Evolutionary conservation across 1,284 basidiomycete species (phyloP), one percentile per base, ranked within the genome.

Genomic region (Phaffia rhodozyma): DNA sequence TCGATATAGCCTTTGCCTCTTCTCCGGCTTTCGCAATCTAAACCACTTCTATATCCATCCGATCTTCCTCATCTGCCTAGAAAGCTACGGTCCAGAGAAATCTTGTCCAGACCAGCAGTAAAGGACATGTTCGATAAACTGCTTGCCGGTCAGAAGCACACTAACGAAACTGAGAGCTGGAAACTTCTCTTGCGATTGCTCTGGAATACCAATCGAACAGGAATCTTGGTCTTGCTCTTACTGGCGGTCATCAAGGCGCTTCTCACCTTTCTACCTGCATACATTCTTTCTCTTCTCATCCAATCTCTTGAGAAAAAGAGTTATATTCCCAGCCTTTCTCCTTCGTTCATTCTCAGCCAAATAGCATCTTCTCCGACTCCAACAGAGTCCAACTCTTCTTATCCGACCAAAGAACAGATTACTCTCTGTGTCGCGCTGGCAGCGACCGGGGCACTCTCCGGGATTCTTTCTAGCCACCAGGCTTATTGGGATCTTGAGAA

Each of bases 241-340:
- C 23, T 23, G 13, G 50, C 58, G 5, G 21, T 60, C 63, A 3
- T 52, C 29, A 65, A 65, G 47, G 58, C 63, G 9, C 23, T 65
- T 18, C 53, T 65, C 5, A 65, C 58, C n/a, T 65, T 65, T 48
- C 25, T 60, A 2, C 63, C 63, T 9, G 63, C 58, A 11, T 65
- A 43, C 32, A 49, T 61, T 5, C 58, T 65, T 16, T 65, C 63
- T 0, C 23, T 34, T 13, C 52, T 65, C n/a, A 65, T 65, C 23
- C 43, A 34, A 18, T 65, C 58, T 3, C 63, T 65, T 30, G 63
- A 65, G 16, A 34, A 5, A 18, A 50, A 20, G 50, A 61, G 11
- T 50, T 48, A 18, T 58, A 20, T 43, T 25, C 43, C 38, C 27
- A 49, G 27, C 13, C 27, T 27, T 5, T 27, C 48, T 18, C 20